Conservation (phyloP, 1,284 basidiomycete genomes). For the Tausonia pullulans region DNA sequence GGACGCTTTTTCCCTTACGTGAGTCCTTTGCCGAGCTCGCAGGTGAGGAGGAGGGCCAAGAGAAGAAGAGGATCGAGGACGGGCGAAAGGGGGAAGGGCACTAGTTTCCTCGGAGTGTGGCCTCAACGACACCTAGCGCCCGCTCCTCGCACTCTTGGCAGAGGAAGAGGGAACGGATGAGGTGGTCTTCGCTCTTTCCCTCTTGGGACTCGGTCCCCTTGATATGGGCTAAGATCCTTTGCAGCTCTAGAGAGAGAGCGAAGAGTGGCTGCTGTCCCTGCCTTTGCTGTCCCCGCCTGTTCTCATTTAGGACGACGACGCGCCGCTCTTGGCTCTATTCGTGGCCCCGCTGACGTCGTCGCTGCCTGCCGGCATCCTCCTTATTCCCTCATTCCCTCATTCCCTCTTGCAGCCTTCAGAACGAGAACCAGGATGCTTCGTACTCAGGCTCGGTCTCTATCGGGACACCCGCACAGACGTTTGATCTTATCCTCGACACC, state of each 20-base stretch:
- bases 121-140: no score
- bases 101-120: no score
- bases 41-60: no score
- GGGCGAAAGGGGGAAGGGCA: no score
- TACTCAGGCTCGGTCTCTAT: constrained; percentile 31
- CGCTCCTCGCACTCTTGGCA: no score
- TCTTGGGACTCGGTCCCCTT: neutral
- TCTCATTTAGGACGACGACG: neutral
- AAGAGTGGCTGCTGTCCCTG: no score
- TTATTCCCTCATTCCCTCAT: neutral
- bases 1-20: no score
- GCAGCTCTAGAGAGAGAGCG: no score
- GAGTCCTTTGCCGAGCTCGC: no score
- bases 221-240: neutral
- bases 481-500: constrained; percentile 41
- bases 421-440: constrained; percentile 33
- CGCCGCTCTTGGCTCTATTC: neutral
- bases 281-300: neutral
- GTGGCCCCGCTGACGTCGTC: neutral
- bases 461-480: constrained; percentile 38
- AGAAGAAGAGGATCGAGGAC: no score
- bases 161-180: neutral
- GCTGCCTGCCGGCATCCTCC: neutral
- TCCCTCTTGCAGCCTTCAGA: constrained; percentile 3
- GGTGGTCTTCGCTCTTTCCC: neutral